Percentiles rank a stretch among this genome's conserved stretches.
These are phyloP conservation scores for Mucor saturninus DNA, from an alignment of 371 early-diverging fungal species.

Conservation along the genomic window DNA sequence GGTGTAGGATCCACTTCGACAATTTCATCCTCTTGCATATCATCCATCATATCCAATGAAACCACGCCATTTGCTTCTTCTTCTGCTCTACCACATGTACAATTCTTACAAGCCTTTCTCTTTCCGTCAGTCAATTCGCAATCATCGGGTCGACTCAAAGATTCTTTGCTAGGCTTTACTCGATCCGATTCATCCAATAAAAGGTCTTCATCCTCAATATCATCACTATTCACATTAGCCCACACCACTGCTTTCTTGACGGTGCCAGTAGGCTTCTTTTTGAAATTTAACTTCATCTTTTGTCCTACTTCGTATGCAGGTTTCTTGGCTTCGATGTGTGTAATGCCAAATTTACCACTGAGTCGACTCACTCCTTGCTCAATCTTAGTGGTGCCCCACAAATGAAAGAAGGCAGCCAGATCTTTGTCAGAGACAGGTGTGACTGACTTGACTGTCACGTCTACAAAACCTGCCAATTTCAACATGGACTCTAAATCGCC, in stretches of 20 bases:
- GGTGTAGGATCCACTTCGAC: slow-evolving; percentile 64
- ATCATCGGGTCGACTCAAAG: slow-evolving; percentile 69
- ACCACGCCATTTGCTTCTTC: slow-evolving; percentile 73
- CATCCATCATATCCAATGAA: slow-evolving; percentile 67
- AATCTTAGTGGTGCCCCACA: slow-evolving; percentile 50
- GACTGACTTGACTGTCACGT: slow-evolving; percentile 37
- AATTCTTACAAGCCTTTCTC: slow-evolving; percentile 96
- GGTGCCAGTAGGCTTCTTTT: slow-evolving; percentile 30
- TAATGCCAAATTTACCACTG: slow-evolving; percentile 50
- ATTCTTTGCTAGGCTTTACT: slow-evolving; percentile 71
- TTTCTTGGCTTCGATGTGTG: slow-evolving; percentile 68
- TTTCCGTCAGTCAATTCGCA: slow-evolving; percentile 71
- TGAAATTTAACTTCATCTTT: slow-evolving; percentile 49
- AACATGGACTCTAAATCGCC: slow-evolving; percentile 48
- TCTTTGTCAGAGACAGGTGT: slow-evolving; percentile 48
- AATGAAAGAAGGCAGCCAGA: slow-evolving; percentile 44
- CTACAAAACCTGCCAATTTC: slow-evolving; percentile 53
- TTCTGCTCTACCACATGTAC: slow-evolving; percentile 93
- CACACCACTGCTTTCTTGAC: slow-evolving; percentile 45
- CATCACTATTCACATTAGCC: slow-evolving; percentile 67
- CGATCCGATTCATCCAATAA: slow-evolving; percentile 89
- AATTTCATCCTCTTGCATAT: slow-evolving; percentile 47
- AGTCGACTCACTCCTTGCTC: slow-evolving; percentile 53
- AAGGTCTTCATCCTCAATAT: slow-evolving; percentile 86
- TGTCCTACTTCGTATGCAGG: slow-evolving; percentile 88